These are phyloP conservation scores for Annulohypoxylon maeteangense DNA, from an alignment of 495 filamentous ascomycete species.

Conservation along the genomic window DNA sequence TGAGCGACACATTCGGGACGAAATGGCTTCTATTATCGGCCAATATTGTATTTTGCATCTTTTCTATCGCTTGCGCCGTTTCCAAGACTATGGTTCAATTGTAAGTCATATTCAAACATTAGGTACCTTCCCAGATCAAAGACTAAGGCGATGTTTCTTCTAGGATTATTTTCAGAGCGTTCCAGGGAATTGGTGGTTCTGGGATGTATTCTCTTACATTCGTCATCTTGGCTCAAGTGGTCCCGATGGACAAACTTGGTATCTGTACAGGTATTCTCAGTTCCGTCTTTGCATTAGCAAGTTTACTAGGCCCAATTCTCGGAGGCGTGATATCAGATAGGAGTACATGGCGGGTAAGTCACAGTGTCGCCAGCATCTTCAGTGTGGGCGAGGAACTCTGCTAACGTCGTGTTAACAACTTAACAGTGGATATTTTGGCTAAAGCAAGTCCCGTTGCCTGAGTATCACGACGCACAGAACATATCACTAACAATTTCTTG, in stretches of 20 bases:
- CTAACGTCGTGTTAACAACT: neutral
- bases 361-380: neutral
- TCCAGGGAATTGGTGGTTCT: neutral
- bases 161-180: constrained; percentile 1
- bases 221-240: neutral
- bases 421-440: constrained; percentile 2
- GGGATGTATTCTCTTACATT: neutral
- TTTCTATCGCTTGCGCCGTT: neutral
- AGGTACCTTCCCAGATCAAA: neutral
- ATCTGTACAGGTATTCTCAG: neutral
- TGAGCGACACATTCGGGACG: neutral
- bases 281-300: neutral
- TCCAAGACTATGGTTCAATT: constrained; percentile 9
- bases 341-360: constrained; percentile 10
- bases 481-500: neutral
- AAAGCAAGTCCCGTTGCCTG: neutral
- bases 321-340: constrained; percentile 4
- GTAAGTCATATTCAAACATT: neutral
- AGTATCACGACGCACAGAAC: no score
- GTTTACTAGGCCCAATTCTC: neutral
- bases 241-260: neutral
- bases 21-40: neutral
- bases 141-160: neutral
- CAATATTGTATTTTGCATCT: neutral
- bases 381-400: neutral